Percentiles rank a stretch among this genome's conserved stretches.
phyloP scores from a whole-genome alignment of 495 filamentous ascomycete genomes.

The Penicillium coprophilum region DNA sequence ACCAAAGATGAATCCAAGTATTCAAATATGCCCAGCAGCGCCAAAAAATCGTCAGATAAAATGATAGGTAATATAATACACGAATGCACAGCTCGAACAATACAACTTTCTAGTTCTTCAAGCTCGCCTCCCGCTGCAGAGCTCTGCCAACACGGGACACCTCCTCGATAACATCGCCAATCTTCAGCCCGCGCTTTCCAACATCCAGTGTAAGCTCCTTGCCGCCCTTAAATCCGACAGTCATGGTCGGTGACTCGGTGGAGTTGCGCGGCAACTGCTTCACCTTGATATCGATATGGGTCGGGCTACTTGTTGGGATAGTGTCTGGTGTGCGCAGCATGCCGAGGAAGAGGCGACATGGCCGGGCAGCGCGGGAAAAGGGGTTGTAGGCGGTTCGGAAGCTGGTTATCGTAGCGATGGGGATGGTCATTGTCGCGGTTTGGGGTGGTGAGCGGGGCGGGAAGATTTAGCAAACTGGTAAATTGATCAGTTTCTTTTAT shows the following conservation, averaged over 20 bases:
- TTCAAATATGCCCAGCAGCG: conserved; percentile 7
- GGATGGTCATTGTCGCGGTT: conserved; percentile 71
- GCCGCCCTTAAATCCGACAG: conserved; percentile 65
- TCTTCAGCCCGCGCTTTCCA: conserved; percentile 78
- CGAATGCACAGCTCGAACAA: conserved; percentile 24
- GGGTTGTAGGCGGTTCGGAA: conserved; percentile 88
- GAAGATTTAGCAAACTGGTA: background rate
- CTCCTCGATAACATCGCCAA: conserved; percentile 85
- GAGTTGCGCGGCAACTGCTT: conserved; percentile 65
- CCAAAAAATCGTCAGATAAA: conserved; percentile 12
- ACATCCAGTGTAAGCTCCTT: conserved; percentile 62
- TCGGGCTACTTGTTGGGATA: conserved; percentile 65
- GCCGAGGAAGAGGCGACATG: conserved; percentile 82
- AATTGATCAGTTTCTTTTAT: background rate
- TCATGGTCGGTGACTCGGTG: conserved; percentile 52
- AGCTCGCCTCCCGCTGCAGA: conserved; percentile 76
- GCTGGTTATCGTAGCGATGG: conserved; percentile 63
- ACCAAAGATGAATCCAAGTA: background rate
- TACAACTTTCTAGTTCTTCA: conserved; percentile 47
- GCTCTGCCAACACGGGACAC: conserved; percentile 83
- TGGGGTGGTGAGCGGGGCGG: background rate
- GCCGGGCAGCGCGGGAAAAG: conserved; percentile 72
- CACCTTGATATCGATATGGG: conserved; percentile 74
- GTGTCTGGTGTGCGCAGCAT: conserved; percentile 65
- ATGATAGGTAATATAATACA: conserved; percentile 29